phyloP scores from a whole-genome alignment of 2,329 filamentous ascomycete species.

The Diaporthe humulicola region DNA sequence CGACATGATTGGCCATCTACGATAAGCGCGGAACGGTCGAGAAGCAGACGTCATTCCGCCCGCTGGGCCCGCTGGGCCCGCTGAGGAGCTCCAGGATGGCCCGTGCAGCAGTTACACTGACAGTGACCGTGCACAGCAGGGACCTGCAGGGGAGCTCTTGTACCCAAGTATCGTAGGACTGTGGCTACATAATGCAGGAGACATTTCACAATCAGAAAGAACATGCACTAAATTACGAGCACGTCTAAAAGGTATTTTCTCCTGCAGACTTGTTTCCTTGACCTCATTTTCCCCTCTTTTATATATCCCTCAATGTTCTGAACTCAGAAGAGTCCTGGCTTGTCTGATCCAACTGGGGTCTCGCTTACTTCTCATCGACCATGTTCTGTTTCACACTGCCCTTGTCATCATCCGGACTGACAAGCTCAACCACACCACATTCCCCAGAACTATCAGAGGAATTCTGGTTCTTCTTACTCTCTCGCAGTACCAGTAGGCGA shows the following conservation, averaged over 20 bases:
- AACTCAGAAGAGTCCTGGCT: not conserved
- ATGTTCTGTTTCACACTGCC: not conserved
- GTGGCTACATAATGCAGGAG: too few relatives aligned
- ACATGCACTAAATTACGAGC: not conserved
- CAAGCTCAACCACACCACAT: not conserved
- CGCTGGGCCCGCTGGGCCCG: not conserved
- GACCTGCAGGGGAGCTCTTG: not conserved
- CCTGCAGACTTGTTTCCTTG: not conserved
- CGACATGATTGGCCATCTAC: not conserved
- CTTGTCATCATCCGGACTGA: constrained; percentile 1
- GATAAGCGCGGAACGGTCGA: not conserved
- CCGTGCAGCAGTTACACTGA: constrained; percentile 1
- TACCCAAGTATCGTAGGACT: too few relatives aligned
- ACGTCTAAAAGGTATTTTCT: not conserved
- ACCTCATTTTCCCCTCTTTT: not conserved
- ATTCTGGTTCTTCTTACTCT: not conserved
- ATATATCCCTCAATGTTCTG: not conserved
- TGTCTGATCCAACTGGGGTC: too few relatives aligned
- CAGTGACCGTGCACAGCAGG: not conserved
- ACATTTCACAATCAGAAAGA: not conserved
- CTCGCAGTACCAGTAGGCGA: not conserved
- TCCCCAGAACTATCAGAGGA: not conserved
- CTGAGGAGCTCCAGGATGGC: not conserved
- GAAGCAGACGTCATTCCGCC: constrained; percentile 26
- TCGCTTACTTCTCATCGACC: not conserved